Conservation (phyloP, 805 yeast genomes). For the Lipomyces yamadae region DNA sequence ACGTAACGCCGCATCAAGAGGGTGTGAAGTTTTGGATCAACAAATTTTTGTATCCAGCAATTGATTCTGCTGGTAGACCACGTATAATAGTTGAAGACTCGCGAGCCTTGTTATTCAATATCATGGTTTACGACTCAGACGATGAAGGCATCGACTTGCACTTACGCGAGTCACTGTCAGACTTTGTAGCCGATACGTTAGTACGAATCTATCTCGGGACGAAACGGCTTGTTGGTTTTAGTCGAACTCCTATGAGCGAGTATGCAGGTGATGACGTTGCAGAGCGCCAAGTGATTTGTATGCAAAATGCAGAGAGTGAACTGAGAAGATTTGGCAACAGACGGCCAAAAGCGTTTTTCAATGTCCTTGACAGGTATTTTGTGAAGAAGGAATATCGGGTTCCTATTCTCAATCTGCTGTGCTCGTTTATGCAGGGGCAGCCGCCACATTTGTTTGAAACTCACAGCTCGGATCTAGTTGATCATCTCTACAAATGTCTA, state of each 20-base stretch:
- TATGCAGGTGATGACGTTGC: slow-evolving; percentile 24
- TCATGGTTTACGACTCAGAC: slow-evolving; percentile 41
- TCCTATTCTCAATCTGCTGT: slow-evolving; percentile 43
- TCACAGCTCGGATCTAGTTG: slow-evolving; percentile 48
- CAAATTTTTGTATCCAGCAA: slow-evolving; percentile 55
- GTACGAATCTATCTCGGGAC: slow-evolving; percentile 35
- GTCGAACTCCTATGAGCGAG: not conserved
- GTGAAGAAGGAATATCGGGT: slow-evolving; percentile 47
- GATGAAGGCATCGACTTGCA: slow-evolving; percentile 21
- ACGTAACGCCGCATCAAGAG: slow-evolving; percentile 42
- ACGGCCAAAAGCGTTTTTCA: slow-evolving; percentile 49
- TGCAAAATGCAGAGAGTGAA: slow-evolving; percentile 51
- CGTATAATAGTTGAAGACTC: slow-evolving; percentile 46
- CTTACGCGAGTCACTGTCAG: slow-evolving; percentile 38
- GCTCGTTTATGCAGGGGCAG: slow-evolving; percentile 46
- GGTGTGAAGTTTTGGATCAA: slow-evolving; percentile 55
- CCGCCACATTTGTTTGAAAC: slow-evolving; percentile 46
- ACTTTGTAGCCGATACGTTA: slow-evolving; percentile 40
- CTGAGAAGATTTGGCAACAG: slow-evolving; percentile 52
- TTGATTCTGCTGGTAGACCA: slow-evolving; percentile 61
- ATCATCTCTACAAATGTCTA: slow-evolving; percentile 49
- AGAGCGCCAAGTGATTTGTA: slow-evolving; percentile 58
- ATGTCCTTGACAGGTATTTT: slow-evolving; percentile 49
- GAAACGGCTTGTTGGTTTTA: slow-evolving; percentile 4
- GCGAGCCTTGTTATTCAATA: slow-evolving; percentile 43